Evolutionary conservation across 495 filamentous ascomycete genomes (phyloP).

Genomic region (Antarctomyces pellizariae): DNA sequence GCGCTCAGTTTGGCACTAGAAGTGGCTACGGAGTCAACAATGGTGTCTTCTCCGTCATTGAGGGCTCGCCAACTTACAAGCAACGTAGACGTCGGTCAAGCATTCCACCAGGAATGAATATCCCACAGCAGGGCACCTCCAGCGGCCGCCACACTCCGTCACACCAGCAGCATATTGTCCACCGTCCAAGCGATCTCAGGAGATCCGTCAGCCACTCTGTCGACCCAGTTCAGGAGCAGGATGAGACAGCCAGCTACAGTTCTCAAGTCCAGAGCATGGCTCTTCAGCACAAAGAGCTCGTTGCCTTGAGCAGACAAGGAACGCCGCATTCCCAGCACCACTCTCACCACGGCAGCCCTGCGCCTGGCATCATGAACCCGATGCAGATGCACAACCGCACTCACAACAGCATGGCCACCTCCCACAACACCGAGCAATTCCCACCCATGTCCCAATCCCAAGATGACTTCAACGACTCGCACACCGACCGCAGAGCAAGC

Average conservation of each 20-base stretch:
- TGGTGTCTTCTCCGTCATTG: slow-evolving; percentile 85
- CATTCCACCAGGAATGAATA: slow-evolving; percentile 49
- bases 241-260: slow-evolving; percentile 44
- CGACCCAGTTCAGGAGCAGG: slow-evolving; percentile 54
- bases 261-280: slow-evolving; percentile 30
- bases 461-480: slow-evolving; percentile 34
- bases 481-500: too few species aligned
- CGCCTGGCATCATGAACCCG: slow-evolving; percentile 42
- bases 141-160: slow-evolving; percentile 20
- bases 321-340: slow-evolving; percentile 70
- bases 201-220: slow-evolving; percentile 81
- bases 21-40: slow-evolving; percentile 52
- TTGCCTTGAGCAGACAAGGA: slow-evolving; percentile 66
- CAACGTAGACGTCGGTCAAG: slow-evolving; percentile 84
- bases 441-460: too few species aligned
- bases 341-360: slow-evolving; percentile 53
- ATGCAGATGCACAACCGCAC: too few species aligned
- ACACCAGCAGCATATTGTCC: slow-evolving; percentile 19
- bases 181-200: slow-evolving; percentile 66
- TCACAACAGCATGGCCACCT: too few species aligned
- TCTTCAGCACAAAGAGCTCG: slow-evolving; percentile 54
- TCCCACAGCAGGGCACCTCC: slow-evolving; percentile 36
- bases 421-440: too few species aligned
- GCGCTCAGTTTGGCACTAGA: slow-evolving; percentile 41
- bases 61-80: slow-evolving; percentile 97